Evolutionary conservation across 192 early-diverging fungal species (phyloP), one percentile per base, ranked within the genome.

Genomic region (Gamsiella multidivaricata): DNA sequence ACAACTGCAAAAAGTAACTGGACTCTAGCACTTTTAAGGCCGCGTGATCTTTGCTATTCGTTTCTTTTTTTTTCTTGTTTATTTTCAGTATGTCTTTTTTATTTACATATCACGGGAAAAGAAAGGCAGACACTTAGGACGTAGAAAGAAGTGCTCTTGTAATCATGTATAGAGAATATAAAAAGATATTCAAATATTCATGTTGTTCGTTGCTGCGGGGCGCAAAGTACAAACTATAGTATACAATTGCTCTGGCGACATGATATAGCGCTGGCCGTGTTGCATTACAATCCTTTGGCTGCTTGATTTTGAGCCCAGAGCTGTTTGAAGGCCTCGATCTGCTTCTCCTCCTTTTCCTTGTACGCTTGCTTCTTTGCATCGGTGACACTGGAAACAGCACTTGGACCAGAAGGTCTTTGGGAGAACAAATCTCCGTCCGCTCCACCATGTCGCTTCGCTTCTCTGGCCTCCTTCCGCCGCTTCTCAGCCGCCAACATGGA

Each of bases 1-100:
- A 80, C 66, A 51, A 14, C 31, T 87, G 85, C 79, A 80, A 69
- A 61, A 80, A 80, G 68, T 80, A 80, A 28, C 9, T 31, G 51
- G 51, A 29, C 28, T 46, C 29, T 51, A 22, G 49, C 37, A 34
- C 20, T 25, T 50, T 45, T 42, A 37, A 61, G 32, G 59, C 29
- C 31, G 5, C 45, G 15, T 17, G 20, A 11, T 17, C 31, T 31
- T 23, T 52, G 14, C n/a, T 59, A 25, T 23, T 37, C 37, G 25
- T 42, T 15, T 59, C 23, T n/a, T 64, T 50, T 7, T 64, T 28
- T 20, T 25, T 59, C 12, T 5, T 58, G 20, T 60, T 46, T 60
- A 39, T 46, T 9, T 53, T 54, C 42, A 18, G 18, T 53, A 14
- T 28, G 25, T 52, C 51, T 28, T 67, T 49, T 22, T 37, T 11